These are phyloP conservation scores for Aspergillus niger DNA, from an alignment of 2,329 filamentous ascomycete genomes.

Conservation along the genomic window DNA sequence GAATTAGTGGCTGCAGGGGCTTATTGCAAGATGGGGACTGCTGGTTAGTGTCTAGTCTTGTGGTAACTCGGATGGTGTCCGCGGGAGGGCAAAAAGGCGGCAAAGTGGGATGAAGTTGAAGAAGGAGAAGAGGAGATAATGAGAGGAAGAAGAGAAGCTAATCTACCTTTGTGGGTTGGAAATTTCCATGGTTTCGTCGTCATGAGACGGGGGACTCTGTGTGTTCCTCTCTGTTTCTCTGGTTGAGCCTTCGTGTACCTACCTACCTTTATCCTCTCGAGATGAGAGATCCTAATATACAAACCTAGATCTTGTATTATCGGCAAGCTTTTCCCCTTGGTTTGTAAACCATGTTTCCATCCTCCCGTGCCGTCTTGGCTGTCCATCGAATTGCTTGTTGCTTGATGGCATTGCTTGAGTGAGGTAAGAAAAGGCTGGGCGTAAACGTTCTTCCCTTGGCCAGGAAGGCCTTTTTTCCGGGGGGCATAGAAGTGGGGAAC, in stretches of 20 bases:
- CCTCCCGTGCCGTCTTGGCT: no score
- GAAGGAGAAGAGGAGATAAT: not conserved
- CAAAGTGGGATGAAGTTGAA: not conserved
- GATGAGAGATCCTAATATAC: not conserved
- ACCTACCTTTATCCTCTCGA: no score
- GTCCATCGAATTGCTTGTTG: no score
- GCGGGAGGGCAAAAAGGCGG: not conserved
- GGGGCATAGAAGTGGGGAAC: not conserved
- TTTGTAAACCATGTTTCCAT: no score
- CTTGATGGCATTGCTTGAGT: no score
- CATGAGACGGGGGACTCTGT: not conserved
- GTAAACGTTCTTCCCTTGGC: not conserved
- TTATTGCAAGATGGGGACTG: constrained; percentile 11
- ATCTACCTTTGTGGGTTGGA: not conserved
- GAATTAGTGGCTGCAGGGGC: not conserved
- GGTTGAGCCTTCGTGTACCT: no score
- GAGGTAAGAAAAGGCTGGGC: not conserved
- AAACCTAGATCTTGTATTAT: not conserved
- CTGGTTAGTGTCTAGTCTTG: constrained; percentile 15
- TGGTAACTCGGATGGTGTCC: not conserved
- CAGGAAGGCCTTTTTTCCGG: not conserved
- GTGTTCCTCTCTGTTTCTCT: not conserved
- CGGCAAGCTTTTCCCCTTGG: no score
- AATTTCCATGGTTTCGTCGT: not conserved
- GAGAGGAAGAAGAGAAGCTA: not conserved